Evolutionary conservation across 1,284 basidiomycete species (phyloP).

Genomic region (Ceratobasidium papillatum): DNA sequence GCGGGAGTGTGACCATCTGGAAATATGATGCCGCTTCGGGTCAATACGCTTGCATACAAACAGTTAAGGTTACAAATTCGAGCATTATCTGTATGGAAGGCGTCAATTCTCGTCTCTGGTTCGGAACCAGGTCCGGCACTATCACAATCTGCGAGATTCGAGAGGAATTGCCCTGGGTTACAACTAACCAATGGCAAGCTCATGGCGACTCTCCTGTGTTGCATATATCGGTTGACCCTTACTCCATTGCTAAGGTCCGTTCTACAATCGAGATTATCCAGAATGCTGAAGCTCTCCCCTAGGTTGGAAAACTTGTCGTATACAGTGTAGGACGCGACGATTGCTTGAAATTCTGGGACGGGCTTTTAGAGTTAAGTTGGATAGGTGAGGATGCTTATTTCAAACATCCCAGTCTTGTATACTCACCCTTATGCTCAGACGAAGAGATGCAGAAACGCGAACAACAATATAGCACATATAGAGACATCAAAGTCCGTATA

Average conservation of each 20-base stretch:
- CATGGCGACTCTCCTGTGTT: slow-evolving; percentile 83
- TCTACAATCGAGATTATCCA: background rate
- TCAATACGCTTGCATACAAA: slow-evolving; percentile 66
- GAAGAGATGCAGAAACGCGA: slow-evolving; percentile 79
- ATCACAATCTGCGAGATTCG: slow-evolving; percentile 85
- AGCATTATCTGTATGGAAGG: slow-evolving; percentile 83
- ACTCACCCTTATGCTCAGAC: slow-evolving; percentile 57
- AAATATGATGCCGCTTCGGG: slow-evolving; percentile 21
- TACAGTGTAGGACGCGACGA: slow-evolving; percentile 83
- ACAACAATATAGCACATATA: slow-evolving; percentile 79
- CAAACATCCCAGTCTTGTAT: slow-evolving; percentile 31
- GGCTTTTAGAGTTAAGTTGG: slow-evolving; percentile 84
- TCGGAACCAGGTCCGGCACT: slow-evolving; percentile 80
- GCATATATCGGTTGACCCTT: slow-evolving; percentile 74
- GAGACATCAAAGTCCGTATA: slow-evolving; percentile 80
- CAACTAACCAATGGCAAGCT: slow-evolving; percentile 90
- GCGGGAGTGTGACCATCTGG: slow-evolving; percentile 88
- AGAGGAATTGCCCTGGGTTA: slow-evolving; percentile 72
- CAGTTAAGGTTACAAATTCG: slow-evolving; percentile 79
- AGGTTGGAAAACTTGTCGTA: slow-evolving; percentile 67
- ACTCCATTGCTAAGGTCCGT: slow-evolving; percentile 70
- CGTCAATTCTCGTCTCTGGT: slow-evolving; percentile 85
- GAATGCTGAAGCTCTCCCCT: background rate
- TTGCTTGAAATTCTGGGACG: slow-evolving; percentile 87
- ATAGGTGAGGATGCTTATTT: slow-evolving; percentile 65